Evolutionary conservation across 108 stramenopile genomes (phyloP), one percentile per base, ranked within the genome.

Genomic region (Poteriospumella lacustris): DNA sequence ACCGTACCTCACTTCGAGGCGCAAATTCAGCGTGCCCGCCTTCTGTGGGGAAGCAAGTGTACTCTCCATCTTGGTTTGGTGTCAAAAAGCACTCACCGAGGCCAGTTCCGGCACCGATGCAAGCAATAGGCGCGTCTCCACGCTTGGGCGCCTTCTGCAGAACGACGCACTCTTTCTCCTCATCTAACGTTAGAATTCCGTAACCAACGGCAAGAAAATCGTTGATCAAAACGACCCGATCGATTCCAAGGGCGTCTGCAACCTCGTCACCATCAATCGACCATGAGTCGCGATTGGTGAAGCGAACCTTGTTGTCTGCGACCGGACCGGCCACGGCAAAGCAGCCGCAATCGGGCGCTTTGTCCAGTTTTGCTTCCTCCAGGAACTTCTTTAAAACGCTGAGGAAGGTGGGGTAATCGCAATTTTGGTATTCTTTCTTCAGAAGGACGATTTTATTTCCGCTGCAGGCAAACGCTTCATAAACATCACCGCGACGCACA

Each of bases 161-260:
- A n/a, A 79, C 79, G 1, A 9, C 2, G 62, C 39, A 59, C 38
- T 78, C 77, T 12, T 78, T 40, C 24, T 33, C 24, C 24, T 78
- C 42, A 78, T 90, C 82, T 28, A 98, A 84, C 59, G 95, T 95
- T 41, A 98, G 83, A 43, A 92, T 87, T 0, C 97, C 97, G 79
- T 95, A 98, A 39, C 97, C 97, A 42, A 92, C 89, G 1, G 93
- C 97, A 0, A 95, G 94, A 80, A 98, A 96, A 76, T 98, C 97
- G 82, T 97, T 97, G 24, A 97, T 89, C 38, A 97, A 86, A 44
- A 83, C 85, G 79, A 87, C 85, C 15, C 1, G 0, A 34, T 38
- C 26, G 43, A 86, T 82, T 68, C 70, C 72, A 38, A 85, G 73
- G 41, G 39, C 79, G 43, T 82, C 59, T 29, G 41, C 83, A 12